Conservation (phyloP, 2,329 filamentous ascomycete genomes). For the Xylaria sp. region DNA sequence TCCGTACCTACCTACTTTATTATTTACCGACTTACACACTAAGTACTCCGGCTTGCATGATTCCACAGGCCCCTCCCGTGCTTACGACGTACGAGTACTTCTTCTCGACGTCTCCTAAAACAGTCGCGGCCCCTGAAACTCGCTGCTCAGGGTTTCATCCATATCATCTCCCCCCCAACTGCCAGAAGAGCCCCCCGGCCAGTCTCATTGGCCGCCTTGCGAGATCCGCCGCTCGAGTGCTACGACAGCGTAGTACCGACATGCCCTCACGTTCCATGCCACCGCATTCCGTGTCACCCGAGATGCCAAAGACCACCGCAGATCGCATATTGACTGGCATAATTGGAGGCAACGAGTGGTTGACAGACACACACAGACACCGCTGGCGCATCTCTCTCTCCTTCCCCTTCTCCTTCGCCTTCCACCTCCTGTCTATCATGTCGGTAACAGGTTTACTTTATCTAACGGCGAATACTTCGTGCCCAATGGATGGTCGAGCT, state of each 20-base stretch:
- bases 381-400: constrained; percentile 1
- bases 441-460: neutral
- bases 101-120: neutral
- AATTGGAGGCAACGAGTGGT: constrained; percentile 7
- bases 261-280: constrained; percentile 10
- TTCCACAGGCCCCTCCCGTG: neutral
- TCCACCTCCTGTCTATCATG: neutral
- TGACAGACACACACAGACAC: neutral
- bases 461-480: neutral
- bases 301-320: constrained; percentile 21
- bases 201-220: constrained; percentile 18
- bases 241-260: constrained; percentile 15
- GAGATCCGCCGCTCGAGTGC: constrained; percentile 13
- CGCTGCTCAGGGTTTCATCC: neutral
- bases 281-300: constrained; percentile 15
- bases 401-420: neutral
- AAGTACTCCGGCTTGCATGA: neutral
- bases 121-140: neutral
- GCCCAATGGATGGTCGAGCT: neutral
- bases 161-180: constrained; percentile 7
- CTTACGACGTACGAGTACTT: neutral
- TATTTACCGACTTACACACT: neutral
- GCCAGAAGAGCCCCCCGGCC: neutral
- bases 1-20: too few relatives aligned
- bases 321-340: constrained; percentile 15